These are phyloP conservation scores for Scheffersomyces spartinae DNA, from an alignment of 805 yeast genomes.

Conservation along the genomic window DNA sequence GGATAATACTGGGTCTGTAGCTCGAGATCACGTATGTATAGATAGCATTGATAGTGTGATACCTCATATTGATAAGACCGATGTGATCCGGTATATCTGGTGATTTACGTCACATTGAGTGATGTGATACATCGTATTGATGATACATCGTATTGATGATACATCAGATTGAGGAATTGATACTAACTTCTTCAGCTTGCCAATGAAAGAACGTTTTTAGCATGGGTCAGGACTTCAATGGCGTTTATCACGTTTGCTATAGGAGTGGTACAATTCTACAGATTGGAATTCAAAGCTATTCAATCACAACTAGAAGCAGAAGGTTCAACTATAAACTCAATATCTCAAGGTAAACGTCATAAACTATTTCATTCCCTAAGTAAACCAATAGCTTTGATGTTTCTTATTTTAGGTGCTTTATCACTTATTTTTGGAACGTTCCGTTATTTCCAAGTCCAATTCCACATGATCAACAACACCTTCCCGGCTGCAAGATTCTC, in stretches of 20 bases:
- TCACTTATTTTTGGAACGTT: slow-evolving; percentile 11
- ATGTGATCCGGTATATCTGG: too few species aligned
- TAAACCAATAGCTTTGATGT: slow-evolving; percentile 9
- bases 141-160: too few species aligned
- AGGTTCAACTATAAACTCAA: slow-evolving; percentile 1
- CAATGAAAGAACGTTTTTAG: slow-evolving; percentile 20
- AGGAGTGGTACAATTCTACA: slow-evolving; percentile 13
- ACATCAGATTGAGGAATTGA: background rate
- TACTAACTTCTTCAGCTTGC: slow-evolving; percentile 16
- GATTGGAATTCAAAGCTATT: slow-evolving; percentile 8
- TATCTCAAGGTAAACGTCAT: slow-evolving; percentile 2
- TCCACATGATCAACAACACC: slow-evolving; percentile 8
- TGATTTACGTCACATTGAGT: too few species aligned
- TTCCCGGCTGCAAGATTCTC: slow-evolving; percentile 15
- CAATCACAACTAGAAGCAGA: slow-evolving; percentile 2
- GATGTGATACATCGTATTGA: too few species aligned
- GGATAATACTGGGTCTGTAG: slow-evolving; percentile 21
- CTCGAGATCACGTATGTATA: slow-evolving; percentile 26
- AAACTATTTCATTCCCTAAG: slow-evolving; percentile 8
- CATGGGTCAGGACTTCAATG: slow-evolving; percentile 17
- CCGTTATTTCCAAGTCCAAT: slow-evolving; percentile 17
- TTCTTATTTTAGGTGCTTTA: slow-evolving; percentile 8
- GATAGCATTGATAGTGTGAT: too few species aligned
- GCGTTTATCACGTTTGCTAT: slow-evolving; percentile 13
- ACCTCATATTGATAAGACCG: too few species aligned